phyloP scores from a whole-genome alignment of 495 filamentous ascomycete species.

The Talaromyces liani region DNA sequence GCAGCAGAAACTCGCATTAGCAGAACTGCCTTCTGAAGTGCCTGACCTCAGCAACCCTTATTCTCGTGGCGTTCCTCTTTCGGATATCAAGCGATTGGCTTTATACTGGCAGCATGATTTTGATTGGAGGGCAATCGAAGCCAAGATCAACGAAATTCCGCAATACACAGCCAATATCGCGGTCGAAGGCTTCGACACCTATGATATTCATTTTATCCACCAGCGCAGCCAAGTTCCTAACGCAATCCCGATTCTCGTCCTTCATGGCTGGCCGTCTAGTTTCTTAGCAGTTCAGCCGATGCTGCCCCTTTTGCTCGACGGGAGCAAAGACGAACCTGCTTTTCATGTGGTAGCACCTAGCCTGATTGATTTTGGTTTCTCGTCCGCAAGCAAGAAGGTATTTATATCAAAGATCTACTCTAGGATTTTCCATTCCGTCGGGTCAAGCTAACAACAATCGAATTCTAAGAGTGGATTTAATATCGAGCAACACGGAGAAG shows the following conservation, averaged over 20 bases:
- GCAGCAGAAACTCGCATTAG: conserved; percentile 23
- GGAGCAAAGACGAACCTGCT: conserved; percentile 19
- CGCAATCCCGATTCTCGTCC: conserved; percentile 38
- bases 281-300: conserved; percentile 34
- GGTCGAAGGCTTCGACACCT: conserved; percentile 31
- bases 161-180: conserved; percentile 32
- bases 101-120: conserved; percentile 32
- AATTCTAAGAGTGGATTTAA: conserved; percentile 38
- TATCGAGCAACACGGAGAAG: conserved; percentile 53
- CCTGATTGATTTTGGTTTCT: conserved; percentile 36
- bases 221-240: conserved; percentile 21
- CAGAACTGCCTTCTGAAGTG: conserved; percentile 33
- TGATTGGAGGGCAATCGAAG: conserved; percentile 38
- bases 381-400: conserved; percentile 18
- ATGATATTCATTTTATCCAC: conserved; percentile 42
- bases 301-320: conserved; percentile 19
- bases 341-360: conserved; percentile 40
- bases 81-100: conserved; percentile 28
- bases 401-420: neutral
- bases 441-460: neutral
- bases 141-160: conserved; percentile 34
- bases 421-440: neutral
- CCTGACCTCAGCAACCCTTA: conserved; percentile 23
- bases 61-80: conserved; percentile 32
- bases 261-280: conserved; percentile 40